A percentile compares a stretch with the other conserved stretches of the same genome.
phyloP scores from a whole-genome alignment of 345 rosid genomes.

The Dipteronia sinensis region DNA sequence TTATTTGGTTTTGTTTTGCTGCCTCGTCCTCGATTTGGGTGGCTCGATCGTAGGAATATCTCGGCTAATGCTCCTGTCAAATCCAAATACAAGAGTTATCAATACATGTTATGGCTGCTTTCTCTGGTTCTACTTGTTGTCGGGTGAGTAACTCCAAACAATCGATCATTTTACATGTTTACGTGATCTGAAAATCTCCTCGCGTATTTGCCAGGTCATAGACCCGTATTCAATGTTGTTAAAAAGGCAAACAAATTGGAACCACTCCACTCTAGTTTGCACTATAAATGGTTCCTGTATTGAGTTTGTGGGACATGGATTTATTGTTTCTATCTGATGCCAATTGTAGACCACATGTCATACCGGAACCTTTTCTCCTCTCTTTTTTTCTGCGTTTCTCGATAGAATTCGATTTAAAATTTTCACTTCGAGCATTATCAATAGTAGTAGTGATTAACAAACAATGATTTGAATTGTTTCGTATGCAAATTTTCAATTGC shows the following conservation, averaged over 20 bases:
- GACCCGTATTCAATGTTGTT: slow-evolving; percentile 17
- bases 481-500: slow-evolving; percentile 11
- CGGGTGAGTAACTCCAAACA: slow-evolving; percentile 48
- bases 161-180: not conserved
- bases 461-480: not conserved
- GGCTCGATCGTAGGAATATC: slow-evolving; percentile 53
- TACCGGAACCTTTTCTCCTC: not conserved
- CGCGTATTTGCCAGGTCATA: slow-evolving; percentile 9
- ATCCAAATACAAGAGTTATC: slow-evolving; percentile 75
- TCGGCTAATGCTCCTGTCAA: slow-evolving; percentile 46
- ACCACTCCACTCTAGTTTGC: not conserved
- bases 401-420: too few species aligned
- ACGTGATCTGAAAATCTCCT: slow-evolving; percentile 6
- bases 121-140: slow-evolving; percentile 53
- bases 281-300: not conserved
- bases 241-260: slow-evolving; percentile 26
- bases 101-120: slow-evolving; percentile 59
- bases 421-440: too few species aligned
- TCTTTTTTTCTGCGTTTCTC: too few species aligned
- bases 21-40: slow-evolving; percentile 83
- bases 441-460: not conserved
- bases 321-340: not conserved
- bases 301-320: slow-evolving; percentile 20
- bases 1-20: slow-evolving; percentile 78
- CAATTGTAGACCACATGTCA: not conserved